phyloP scores from a whole-genome alignment of 1,284 basidiomycete species.

The Schizophyllum amplum region DNA sequence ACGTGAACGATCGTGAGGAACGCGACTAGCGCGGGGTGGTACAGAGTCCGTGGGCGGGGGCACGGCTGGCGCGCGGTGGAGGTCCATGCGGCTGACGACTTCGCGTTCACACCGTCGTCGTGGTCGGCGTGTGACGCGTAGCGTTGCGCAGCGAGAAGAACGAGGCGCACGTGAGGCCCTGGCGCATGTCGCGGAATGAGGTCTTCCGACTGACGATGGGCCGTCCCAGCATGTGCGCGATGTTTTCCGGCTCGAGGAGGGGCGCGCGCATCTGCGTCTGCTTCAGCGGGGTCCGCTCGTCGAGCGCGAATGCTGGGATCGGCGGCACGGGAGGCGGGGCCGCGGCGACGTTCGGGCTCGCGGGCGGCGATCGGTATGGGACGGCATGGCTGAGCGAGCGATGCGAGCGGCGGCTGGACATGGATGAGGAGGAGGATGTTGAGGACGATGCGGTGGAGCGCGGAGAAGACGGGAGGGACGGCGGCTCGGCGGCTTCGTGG shows the following conservation, averaged over 20 bases:
- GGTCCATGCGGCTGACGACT: too few relatives aligned
- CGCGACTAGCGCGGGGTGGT: not conserved
- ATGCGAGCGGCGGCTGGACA: conserved; percentile 17
- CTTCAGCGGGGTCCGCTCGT: not conserved
- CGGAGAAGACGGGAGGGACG: conserved; percentile 16
- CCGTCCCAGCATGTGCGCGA: not conserved
- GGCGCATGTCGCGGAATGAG: not conserved
- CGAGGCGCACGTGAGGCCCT: not conserved
- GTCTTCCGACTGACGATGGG: not conserved
- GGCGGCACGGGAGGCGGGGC: conserved; percentile 31
- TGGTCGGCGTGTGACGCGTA: not conserved
- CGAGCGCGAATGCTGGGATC: conserved; percentile 24
- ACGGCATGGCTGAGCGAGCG: conserved; percentile 25
- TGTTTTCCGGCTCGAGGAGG: not conserved
- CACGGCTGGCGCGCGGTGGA: not conserved
- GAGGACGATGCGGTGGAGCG: conserved; percentile 14
- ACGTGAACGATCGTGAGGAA: not conserved
- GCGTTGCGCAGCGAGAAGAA: not conserved
- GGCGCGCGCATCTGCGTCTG: not conserved
- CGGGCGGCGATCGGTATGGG: conserved; percentile 26
- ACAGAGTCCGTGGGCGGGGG: not conserved
- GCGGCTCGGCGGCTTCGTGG: conserved; percentile 1
- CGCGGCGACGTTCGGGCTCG: conserved; percentile 21
- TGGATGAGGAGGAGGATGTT: conserved; percentile 10
- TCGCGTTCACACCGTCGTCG: not conserved